Base-by-base conservation (phyloP, 2,329 filamentous ascomycete species). In the Emergomyces orientalis region DNA sequence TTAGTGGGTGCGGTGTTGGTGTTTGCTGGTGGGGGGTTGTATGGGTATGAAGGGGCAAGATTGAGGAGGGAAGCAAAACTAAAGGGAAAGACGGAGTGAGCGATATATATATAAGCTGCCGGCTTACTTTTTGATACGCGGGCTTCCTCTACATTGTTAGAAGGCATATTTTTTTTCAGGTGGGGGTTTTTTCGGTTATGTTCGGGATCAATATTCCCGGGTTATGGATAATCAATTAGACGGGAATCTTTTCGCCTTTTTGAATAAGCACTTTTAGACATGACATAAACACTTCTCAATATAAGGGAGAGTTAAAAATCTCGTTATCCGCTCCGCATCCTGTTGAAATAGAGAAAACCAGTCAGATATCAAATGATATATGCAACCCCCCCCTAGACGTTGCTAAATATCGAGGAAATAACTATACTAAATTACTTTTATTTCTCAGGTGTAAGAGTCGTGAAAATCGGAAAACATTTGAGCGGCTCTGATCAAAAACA, bases 1-100 rank as follows among this genome's bases (percentile, higher is more conserved):
- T 76, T 96, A 61, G 64, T 90, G 4, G 94, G 94, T 2, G 92
- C 93, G 0, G 80, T 85, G 5, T 80, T 97, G 65, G 94, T 99
- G 8, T 99, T 97, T 77, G 84, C 88, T 17, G 90, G 91, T 0
- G 94, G 92, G n/a, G 93, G 87, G 0, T 74, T 97, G 66, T 99
- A 99, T 77, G 92, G 90, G 2, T 83, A 92, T 70, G 92, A 95
- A 68, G 74, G 76, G 6, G 71, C 75, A 22, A 70, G 77, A 56
- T 64, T 74, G 39, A 71, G 71, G 60, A 72, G 68, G 30, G 56
- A 51, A 51, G 34, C 30, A n/a, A 54, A 59, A 6, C 19, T 6
- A n/a, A 52, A 27, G 32, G 45, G 30, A n/a, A 60, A 51, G 13
- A 27, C 3, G 7, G 22, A 51, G n/a, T 60, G 45, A 51, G 41